phyloP scores from a whole-genome alignment of 331 rosid genomes.

The Ulmus americana region DNA sequence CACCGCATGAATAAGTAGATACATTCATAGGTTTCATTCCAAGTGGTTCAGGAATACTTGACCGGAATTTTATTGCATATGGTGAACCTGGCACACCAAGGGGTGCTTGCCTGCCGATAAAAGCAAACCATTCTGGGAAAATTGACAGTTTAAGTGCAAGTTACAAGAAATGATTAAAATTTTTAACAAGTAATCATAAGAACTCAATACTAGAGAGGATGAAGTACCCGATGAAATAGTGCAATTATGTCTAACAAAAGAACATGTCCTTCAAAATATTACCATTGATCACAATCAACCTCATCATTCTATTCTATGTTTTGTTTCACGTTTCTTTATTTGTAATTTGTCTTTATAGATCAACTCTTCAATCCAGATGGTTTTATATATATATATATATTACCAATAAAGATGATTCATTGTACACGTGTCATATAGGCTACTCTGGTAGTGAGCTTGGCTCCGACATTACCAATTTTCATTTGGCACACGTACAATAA shows the following conservation, averaged over 20 bases:
- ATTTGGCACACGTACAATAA: neutral
- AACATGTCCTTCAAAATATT: neutral
- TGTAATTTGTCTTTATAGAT: no score
- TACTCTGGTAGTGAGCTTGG: neutral
- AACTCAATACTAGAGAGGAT: conserved; percentile 18
- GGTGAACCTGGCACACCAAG: conserved; percentile 66
- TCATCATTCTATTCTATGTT: no score
- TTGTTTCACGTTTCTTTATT: no score
- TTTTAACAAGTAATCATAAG: conserved; percentile 9
- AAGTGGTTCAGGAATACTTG: conserved; percentile 48
- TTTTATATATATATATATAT: no score
- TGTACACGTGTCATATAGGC: neutral
- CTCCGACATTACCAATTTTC: neutral
- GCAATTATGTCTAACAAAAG: neutral
- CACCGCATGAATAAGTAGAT: conserved; percentile 85
- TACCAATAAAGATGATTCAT: neutral
- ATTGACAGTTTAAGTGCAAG: conserved; percentile 22
- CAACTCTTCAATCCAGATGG: no score
- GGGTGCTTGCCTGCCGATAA: conserved; percentile 73
- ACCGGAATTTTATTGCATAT: conserved; percentile 55
- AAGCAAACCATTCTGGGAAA: conserved; percentile 84
- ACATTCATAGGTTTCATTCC: conserved; percentile 90
- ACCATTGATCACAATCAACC: no score
- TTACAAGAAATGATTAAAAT: conserved; percentile 18
- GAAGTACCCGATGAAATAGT: neutral